These are phyloP conservation scores for Macadamia tetraphylla DNA, from an alignment of 164 flowering plant species.

Conservation along the genomic window DNA sequence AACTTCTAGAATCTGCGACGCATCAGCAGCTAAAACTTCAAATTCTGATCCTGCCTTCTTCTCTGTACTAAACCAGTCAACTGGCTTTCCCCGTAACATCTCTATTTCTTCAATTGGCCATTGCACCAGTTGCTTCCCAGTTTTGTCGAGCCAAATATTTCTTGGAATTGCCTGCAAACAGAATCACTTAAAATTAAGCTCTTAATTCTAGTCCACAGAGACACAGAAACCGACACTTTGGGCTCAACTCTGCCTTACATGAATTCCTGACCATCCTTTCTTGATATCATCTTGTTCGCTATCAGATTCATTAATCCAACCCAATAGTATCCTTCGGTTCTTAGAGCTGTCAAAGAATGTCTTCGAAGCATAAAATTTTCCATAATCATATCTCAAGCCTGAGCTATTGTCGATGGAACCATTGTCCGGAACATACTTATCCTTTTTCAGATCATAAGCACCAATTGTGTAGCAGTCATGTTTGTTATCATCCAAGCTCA, in stretches of 20 bases:
- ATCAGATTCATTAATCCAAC: constrained; percentile 37
- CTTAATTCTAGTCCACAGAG: too few species aligned
- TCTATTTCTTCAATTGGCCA: constrained; percentile 56
- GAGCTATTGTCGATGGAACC: constrained; percentile 14
- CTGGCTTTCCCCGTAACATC: constrained; percentile 19
- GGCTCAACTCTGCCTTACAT: constrained; percentile 13
- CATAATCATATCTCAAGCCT: constrained; percentile 51
- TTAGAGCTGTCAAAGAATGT: constrained; percentile 38
- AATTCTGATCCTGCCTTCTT: constrained; percentile 19
- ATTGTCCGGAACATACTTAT: constrained; percentile 25
- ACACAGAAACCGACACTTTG: too few species aligned
- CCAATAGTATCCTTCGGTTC: constrained; percentile 45
- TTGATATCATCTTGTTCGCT: constrained; percentile 1
- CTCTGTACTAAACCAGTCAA: not conserved
- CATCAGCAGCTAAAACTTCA: constrained; percentile 19
- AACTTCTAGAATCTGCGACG: constrained; percentile 12
- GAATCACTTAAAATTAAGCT: not conserved
- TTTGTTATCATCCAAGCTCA: constrained; percentile 27
- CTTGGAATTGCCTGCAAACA: constrained; percentile 47
- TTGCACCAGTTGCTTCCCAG: constrained; percentile 44
- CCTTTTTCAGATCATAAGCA: constrained; percentile 20
- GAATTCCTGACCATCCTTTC: constrained; percentile 32
- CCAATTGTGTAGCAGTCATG: constrained; percentile 43
- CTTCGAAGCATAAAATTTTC: constrained; percentile 59
- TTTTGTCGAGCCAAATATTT: constrained; percentile 34